A percentile compares a stretch with the other conserved stretches of the same genome.
Evolutionary conservation across 139 green algal genomes (phyloP).

Genomic region (Mesotaenium endlicherianum): DNA sequence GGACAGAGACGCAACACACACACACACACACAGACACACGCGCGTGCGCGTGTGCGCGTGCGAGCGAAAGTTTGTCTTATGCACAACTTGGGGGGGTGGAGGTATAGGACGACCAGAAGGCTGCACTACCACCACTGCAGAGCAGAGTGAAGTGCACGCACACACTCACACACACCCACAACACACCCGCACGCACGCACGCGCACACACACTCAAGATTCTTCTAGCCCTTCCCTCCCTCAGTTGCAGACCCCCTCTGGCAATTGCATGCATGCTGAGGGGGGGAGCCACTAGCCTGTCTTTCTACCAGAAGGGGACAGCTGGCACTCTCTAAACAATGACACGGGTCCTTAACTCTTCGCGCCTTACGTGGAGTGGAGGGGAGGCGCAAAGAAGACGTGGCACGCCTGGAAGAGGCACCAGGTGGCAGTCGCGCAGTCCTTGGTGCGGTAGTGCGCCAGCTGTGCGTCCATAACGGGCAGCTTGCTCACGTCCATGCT

Average conservation of each 20-base stretch:
- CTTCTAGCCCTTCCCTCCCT: too few species aligned
- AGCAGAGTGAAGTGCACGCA: too few species aligned
- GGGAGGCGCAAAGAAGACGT: background rate
- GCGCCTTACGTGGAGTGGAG: slow-evolving; percentile 11
- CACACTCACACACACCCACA: too few species aligned
- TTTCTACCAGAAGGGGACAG: background rate
- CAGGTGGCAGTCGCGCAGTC: background rate
- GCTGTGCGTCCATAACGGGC: background rate
- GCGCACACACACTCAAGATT: too few species aligned
- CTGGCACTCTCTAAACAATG: background rate
- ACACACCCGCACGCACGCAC: too few species aligned
- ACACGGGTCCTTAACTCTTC: background rate
- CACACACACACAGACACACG: too few species aligned
- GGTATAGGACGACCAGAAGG: too few species aligned
- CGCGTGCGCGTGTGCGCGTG: too few species aligned
- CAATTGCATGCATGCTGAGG: background rate
- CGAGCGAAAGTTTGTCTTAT: too few species aligned
- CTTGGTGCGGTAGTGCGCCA: background rate
- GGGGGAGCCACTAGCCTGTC: background rate
- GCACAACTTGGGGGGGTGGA: too few species aligned
- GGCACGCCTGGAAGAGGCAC: background rate
- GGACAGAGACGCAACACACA: too few species aligned
- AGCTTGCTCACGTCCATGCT: background rate
- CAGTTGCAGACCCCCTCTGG: background rate
- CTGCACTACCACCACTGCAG: too few species aligned